phyloP scores from a whole-genome alignment of 768 basidiomycete genomes.

The Leccinum barrowsii region DNA sequence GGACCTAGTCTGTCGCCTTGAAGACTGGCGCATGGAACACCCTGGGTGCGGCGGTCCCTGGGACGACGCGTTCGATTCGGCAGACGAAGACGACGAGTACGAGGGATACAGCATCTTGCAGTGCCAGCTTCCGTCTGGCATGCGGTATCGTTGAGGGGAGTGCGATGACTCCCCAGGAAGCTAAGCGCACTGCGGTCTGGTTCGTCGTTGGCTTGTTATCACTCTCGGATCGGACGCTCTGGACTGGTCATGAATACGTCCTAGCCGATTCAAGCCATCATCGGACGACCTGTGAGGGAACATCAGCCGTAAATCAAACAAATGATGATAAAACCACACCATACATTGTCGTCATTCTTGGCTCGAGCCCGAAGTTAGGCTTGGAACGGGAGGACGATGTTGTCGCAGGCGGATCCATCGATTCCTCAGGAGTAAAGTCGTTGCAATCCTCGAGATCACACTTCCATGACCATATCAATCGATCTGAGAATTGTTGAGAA shows the following conservation, averaged over 20 bases:
- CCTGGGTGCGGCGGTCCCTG: conserved; percentile 13
- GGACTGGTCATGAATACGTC: background rate
- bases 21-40: conserved; percentile 8
- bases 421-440: too few relatives aligned
- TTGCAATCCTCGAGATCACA: too few relatives aligned
- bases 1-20: conserved; percentile 10
- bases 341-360: background rate
- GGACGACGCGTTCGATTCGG: conserved; percentile 11
- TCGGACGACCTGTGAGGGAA: background rate
- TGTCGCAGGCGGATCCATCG: background rate
- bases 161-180: background rate
- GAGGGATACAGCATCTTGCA: conserved; percentile 7
- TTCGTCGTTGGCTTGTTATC: background rate
- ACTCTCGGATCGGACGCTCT: background rate
- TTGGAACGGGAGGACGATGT: background rate
- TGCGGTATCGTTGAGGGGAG: background rate
- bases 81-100: conserved; percentile 6
- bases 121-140: background rate
- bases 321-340: background rate
- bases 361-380: background rate
- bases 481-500: background rate
- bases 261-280: background rate
- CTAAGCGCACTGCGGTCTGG: background rate
- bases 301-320: background rate
- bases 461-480: background rate